Evolutionary conservation across 106 monocot species (phyloP).

Genomic region (Dioscorea alata): DNA sequence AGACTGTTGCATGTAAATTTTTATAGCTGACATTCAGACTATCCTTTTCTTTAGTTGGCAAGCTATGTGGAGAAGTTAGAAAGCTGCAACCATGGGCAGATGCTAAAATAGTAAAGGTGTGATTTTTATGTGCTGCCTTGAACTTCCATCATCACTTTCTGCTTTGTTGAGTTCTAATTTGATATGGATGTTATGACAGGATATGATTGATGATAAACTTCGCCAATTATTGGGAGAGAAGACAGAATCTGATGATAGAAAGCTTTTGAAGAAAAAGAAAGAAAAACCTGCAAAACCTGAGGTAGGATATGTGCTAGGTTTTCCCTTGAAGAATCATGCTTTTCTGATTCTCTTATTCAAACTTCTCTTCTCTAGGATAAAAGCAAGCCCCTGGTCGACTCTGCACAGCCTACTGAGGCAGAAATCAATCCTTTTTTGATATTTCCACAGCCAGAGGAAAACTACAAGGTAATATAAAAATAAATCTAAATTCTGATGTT

Average conservation of each 20-base stretch:
- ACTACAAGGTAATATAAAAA: conserved; percentile 55
- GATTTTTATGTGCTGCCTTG: neutral
- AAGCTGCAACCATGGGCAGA: conserved; percentile 87
- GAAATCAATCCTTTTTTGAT: conserved; percentile 87
- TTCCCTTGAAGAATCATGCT: conserved; percentile 1
- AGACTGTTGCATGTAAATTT: too few relatives aligned
- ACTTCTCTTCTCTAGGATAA: conserved; percentile 32
- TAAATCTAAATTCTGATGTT: neutral
- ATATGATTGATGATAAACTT: conserved; percentile 74
- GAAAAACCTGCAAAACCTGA: conserved; percentile 81
- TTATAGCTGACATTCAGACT: too few relatives aligned
- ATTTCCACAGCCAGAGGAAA: conserved; percentile 86
- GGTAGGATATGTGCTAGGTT: conserved; percentile 14
- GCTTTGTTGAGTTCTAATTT: neutral
- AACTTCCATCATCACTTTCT: too few relatives aligned
- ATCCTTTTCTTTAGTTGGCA: conserved; percentile 52
- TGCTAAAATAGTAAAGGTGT: conserved; percentile 92
- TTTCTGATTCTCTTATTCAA: neutral
- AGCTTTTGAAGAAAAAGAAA: conserved; percentile 90
- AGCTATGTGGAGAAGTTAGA: conserved; percentile 82
- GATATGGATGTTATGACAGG: conserved; percentile 29
- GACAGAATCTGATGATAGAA: conserved; percentile 85
- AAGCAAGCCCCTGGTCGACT: conserved; percentile 7
- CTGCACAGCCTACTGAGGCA: conserved; percentile 41
- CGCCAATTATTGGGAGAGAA: conserved; percentile 65